These are phyloP conservation scores for Cubamyces lactineus DNA, from an alignment of 768 basidiomycete genomes.

Conservation along the genomic window DNA sequence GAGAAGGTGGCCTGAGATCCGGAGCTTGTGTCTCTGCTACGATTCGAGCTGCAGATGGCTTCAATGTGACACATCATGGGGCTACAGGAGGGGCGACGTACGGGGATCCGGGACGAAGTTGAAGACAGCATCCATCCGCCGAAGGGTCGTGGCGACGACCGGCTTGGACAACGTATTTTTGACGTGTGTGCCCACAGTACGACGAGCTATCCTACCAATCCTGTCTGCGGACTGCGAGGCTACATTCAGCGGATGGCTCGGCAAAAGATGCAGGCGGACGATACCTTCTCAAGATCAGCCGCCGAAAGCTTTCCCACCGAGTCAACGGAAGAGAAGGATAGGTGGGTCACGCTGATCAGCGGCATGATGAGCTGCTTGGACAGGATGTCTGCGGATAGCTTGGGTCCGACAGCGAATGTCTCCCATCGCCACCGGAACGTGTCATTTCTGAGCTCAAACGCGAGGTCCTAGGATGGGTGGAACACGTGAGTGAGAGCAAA, in stretches of 20 bases:
- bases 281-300: constrained; percentile 68
- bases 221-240: constrained; percentile 64
- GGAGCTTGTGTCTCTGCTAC: constrained; percentile 49
- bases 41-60: constrained; percentile 50
- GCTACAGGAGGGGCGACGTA: constrained; percentile 42
- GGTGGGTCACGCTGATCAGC: constrained; percentile 69
- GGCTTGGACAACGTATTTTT: constrained; percentile 73
- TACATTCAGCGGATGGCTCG: constrained; percentile 15
- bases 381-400: constrained; percentile 67
- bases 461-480: constrained; percentile 56
- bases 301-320: constrained; percentile 57
- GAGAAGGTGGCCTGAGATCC: constrained; percentile 39
- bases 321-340: constrained; percentile 67
- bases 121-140: constrained; percentile 72
- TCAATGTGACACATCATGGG: constrained; percentile 16
- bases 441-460: constrained; percentile 60
- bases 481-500: constrained; percentile 20
- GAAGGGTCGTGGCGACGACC: constrained; percentile 64
- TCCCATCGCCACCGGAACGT: constrained; percentile 83
- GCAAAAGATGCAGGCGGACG: constrained; percentile 3
- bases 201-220: constrained; percentile 67
- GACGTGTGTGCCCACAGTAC: constrained; percentile 70
- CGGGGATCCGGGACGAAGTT: constrained; percentile 69
- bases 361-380: constrained; percentile 81
- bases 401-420: constrained; percentile 63